Percentiles rank a stretch among this genome's conserved stretches.
Evolutionary conservation across 2,329 filamentous ascomycete species (phyloP).

Genomic region (Gyromitra esculenta): DNA sequence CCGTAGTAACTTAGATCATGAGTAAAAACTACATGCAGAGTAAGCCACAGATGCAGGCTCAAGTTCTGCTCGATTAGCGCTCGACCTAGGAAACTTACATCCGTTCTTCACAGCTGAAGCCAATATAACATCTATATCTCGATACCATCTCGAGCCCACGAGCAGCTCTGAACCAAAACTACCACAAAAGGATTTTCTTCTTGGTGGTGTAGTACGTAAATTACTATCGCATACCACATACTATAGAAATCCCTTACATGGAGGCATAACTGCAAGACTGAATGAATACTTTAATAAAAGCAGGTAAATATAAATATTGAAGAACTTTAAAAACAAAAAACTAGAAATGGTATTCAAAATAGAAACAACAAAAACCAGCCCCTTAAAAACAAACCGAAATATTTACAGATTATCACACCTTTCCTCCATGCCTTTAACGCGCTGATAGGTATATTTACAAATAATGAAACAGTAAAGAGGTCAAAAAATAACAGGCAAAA

Average conservation of each 20-base stretch:
- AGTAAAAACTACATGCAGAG: neutral
- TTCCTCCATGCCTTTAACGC: slow-evolving; percentile 17
- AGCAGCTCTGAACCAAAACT: too few species aligned
- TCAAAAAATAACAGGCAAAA: slow-evolving; percentile 6
- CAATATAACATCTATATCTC: too few species aligned
- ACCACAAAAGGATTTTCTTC: too few species aligned
- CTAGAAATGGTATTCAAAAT: slow-evolving; percentile 34
- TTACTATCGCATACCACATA: neutral
- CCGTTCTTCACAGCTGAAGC: too few species aligned
- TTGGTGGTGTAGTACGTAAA: neutral
- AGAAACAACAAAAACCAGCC: slow-evolving; percentile 12
- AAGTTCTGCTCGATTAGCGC: neutral
- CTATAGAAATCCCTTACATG: neutral
- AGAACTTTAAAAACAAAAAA: slow-evolving; percentile 26
- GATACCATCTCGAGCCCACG: too few species aligned
- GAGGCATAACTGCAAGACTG: neutral
- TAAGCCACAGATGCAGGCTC: neutral
- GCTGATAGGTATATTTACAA: slow-evolving; percentile 44
- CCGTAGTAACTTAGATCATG: neutral
- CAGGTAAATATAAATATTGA: slow-evolving; percentile 24
- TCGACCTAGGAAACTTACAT: too few species aligned
- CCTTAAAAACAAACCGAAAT: slow-evolving; percentile 28
- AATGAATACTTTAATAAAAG: neutral
- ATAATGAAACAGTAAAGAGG: slow-evolving; percentile 11
- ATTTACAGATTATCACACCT: slow-evolving; percentile 49